phyloP scores from a whole-genome alignment of 176 grass and related monocot species.

The Carex littledalei region DNA sequence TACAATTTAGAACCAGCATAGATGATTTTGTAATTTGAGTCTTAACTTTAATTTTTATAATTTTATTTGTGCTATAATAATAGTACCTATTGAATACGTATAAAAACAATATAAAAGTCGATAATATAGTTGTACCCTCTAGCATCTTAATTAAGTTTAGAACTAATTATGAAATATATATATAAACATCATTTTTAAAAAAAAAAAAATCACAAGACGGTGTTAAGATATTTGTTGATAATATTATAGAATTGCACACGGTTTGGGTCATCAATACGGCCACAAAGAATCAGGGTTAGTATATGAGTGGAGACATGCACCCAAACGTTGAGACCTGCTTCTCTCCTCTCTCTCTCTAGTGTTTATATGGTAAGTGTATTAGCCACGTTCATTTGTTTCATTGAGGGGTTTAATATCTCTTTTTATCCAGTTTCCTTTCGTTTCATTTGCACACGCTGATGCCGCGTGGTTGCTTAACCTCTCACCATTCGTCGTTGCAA shows the following conservation, averaged over 20 bases:
- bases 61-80: neutral
- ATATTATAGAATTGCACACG: too few species aligned
- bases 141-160: too few species aligned
- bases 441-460: conserved; percentile 2
- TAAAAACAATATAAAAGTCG: too few species aligned
- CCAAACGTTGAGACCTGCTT: conserved; percentile 13
- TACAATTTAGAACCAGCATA: neutral
- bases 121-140: too few species aligned
- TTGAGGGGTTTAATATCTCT: neutral
- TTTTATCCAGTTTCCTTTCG: neutral
- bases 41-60: neutral
- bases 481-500: neutral
- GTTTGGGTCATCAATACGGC: neutral
- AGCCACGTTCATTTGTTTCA: conserved; percentile 4
- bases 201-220: too few species aligned
- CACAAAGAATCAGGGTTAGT: neutral
- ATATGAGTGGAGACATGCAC: neutral
- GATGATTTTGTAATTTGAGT: neutral
- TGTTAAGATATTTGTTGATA: too few species aligned
- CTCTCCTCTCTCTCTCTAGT: neutral
- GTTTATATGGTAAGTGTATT: neutral
- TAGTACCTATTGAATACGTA: too few species aligned
- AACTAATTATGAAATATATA: too few species aligned
- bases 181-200: too few species aligned
- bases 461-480: too few species aligned